Conservation (phyloP, 2,329 filamentous ascomycete species). For the Geosmithia flava region DNA sequence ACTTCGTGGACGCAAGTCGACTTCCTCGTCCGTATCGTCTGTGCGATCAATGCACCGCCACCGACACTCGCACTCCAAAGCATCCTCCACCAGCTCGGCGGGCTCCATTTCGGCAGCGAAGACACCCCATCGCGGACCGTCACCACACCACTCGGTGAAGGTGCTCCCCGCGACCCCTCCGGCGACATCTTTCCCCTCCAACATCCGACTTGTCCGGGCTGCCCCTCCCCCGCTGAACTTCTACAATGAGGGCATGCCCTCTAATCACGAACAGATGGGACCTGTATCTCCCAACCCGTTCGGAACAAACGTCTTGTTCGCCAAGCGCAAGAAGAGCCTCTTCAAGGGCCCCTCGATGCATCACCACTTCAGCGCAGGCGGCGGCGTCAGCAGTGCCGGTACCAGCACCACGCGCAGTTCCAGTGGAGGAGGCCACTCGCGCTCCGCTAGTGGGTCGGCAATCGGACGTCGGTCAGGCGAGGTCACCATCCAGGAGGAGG, state of each 20-base stretch:
- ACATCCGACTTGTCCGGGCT: slow-evolving; percentile 67
- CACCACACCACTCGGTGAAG: slow-evolving; percentile 84
- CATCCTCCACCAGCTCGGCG: slow-evolving; percentile 81
- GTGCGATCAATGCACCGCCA: slow-evolving; percentile 84
- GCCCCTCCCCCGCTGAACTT: slow-evolving; percentile 35
- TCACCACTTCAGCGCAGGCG: slow-evolving; percentile 27
- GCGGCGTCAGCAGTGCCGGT: slow-evolving; percentile 4
- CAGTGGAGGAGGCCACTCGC: slow-evolving; percentile 29
- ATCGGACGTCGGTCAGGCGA: slow-evolving; percentile 59
- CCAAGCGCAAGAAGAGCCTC: slow-evolving; percentile 66
- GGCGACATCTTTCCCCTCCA: slow-evolving; percentile 62
- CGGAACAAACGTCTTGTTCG: slow-evolving; percentile 57
- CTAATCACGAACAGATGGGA: slow-evolving; percentile 22
- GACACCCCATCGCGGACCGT: slow-evolving; percentile 52
- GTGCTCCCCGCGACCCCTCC: slow-evolving; percentile 88
- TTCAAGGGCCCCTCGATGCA: slow-evolving; percentile 67
- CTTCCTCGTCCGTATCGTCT: slow-evolving; percentile 87
- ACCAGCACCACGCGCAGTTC: slow-evolving; percentile 20
- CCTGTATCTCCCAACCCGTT: slow-evolving; percentile 46
- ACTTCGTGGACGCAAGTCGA: slow-evolving; percentile 84
- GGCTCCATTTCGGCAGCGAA: slow-evolving; percentile 61
- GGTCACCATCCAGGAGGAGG: slow-evolving; percentile 58
- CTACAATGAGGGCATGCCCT: slow-evolving; percentile 48
- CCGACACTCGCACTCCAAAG: slow-evolving; percentile 81
- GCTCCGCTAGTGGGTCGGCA: slow-evolving; percentile 49